Evolutionary conservation across 2,329 filamentous ascomycete species (phyloP).

Genomic region (Teratosphaeria zuluensis): DNA sequence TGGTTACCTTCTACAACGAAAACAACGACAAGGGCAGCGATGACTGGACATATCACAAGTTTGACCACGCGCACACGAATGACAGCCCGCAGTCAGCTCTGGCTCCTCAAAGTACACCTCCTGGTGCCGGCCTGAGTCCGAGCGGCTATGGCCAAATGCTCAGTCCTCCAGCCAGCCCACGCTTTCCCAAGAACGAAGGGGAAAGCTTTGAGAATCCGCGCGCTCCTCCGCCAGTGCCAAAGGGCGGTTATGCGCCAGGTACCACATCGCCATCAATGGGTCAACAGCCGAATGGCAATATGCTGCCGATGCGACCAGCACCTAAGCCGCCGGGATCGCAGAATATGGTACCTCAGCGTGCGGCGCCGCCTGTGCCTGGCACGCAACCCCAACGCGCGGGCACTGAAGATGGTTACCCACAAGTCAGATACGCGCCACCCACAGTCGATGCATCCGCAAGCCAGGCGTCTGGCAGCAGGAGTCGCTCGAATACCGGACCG

Average conservation of each 20-base stretch:
- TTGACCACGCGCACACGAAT: slow-evolving; percentile 66
- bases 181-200: slow-evolving; percentile 81
- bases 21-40: slow-evolving; percentile 72
- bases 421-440: slow-evolving; percentile 34
- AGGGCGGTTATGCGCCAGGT: slow-evolving; percentile 34
- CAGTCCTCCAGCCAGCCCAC: slow-evolving; percentile 73
- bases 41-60: slow-evolving; percentile 90
- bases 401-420: slow-evolving; percentile 30
- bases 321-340: slow-evolving; percentile 64
- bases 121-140: slow-evolving; percentile 19
- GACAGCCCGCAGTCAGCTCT: slow-evolving; percentile 32
- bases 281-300: slow-evolving; percentile 35
- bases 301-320: slow-evolving; percentile 69
- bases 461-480: slow-evolving; percentile 23
- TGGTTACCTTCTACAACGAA: slow-evolving; percentile 95
- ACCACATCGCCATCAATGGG: slow-evolving; percentile 34
- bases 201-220: slow-evolving; percentile 96
- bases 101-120: slow-evolving; percentile 9
- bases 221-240: slow-evolving; percentile 79
- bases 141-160: slow-evolving; percentile 51
- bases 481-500: slow-evolving; percentile 36
- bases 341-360: slow-evolving; percentile 37
- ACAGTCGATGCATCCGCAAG: slow-evolving; percentile 24
- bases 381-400: slow-evolving; percentile 19
- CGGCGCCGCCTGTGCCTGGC: slow-evolving; percentile 39